phyloP scores from a whole-genome alignment of 2,329 filamentous ascomycete genomes.

The Penicillium expansum region DNA sequence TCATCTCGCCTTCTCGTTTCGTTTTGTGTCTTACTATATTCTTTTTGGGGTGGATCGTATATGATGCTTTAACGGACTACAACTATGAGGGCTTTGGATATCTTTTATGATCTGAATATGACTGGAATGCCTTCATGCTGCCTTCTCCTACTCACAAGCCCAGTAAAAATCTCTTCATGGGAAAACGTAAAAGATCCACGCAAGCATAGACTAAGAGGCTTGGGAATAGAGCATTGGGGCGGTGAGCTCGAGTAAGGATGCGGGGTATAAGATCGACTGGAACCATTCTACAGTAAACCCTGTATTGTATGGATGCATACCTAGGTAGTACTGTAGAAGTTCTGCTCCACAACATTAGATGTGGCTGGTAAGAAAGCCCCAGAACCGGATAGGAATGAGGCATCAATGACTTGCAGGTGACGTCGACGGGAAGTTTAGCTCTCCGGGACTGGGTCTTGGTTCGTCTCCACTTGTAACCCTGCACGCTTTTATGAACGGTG shows the following conservation, averaged over 20 bases:
- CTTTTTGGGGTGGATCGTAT: constrained; percentile 18
- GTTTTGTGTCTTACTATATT: constrained; percentile 27
- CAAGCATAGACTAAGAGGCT: not conserved
- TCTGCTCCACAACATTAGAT: not conserved
- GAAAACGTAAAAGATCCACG: not conserved
- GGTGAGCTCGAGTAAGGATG: not conserved
- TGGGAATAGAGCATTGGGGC: not conserved
- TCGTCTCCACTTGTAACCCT: not conserved
- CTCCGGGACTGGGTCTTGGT: not conserved
- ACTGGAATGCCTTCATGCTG: constrained; percentile 16
- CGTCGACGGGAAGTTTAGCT: constrained; percentile 19
- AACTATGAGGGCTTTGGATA: constrained; percentile 9
- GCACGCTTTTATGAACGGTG: not conserved
- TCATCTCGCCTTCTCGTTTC: constrained; percentile 10
- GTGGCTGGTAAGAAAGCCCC: not conserved
- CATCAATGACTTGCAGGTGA: constrained; percentile 27
- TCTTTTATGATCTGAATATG: constrained; percentile 16
- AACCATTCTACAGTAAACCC: too few species aligned
- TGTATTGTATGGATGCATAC: not conserved
- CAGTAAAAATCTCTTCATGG: not conserved
- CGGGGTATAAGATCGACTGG: not conserved
- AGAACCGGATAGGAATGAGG: constrained; percentile 3
- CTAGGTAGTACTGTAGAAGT: not conserved
- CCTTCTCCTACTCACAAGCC: not conserved
- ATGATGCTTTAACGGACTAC: constrained; percentile 12